These are phyloP conservation scores for Cadophora sp. DNA, from an alignment of 2,329 filamentous ascomycete genomes.

Conservation along the genomic window DNA sequence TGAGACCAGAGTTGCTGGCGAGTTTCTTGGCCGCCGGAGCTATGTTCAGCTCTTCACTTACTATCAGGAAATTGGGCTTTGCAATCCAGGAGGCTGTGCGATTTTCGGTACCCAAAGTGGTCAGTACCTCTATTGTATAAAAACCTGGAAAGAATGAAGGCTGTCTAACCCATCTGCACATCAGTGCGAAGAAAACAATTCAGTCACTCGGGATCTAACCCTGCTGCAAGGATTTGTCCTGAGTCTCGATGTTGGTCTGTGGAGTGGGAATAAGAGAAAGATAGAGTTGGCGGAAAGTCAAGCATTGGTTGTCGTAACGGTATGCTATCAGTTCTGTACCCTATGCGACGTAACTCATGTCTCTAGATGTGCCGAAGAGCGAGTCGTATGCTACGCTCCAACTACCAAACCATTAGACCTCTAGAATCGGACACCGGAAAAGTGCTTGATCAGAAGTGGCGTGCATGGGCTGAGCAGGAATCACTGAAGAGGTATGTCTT, in stretches of 20 bases:
- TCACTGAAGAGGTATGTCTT: background rate
- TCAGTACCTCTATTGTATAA: background rate
- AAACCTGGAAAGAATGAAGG: background rate
- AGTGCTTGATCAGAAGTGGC: background rate
- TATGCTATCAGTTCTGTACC: background rate
- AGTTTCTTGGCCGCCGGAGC: background rate
- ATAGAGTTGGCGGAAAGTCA: background rate
- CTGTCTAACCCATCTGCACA: background rate
- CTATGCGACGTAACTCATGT: background rate
- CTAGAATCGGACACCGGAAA: background rate
- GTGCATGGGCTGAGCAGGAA: background rate
- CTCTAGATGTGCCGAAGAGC: background rate
- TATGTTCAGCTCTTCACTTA: slow-evolving; percentile 9
- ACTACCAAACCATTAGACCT: background rate
- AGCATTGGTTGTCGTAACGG: background rate
- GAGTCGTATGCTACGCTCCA: background rate
- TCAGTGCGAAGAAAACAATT: background rate
- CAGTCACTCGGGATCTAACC: background rate
- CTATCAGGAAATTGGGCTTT: background rate
- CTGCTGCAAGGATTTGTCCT: background rate
- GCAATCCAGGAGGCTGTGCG: background rate
- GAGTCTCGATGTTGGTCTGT: background rate
- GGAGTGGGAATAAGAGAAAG: background rate
- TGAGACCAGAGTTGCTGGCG: slow-evolving; percentile 2
- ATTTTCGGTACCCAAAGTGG: background rate